Base-by-base conservation (phyloP, 192 early-diverging fungal genomes). In the Entomortierella chlamydospora region DNA sequence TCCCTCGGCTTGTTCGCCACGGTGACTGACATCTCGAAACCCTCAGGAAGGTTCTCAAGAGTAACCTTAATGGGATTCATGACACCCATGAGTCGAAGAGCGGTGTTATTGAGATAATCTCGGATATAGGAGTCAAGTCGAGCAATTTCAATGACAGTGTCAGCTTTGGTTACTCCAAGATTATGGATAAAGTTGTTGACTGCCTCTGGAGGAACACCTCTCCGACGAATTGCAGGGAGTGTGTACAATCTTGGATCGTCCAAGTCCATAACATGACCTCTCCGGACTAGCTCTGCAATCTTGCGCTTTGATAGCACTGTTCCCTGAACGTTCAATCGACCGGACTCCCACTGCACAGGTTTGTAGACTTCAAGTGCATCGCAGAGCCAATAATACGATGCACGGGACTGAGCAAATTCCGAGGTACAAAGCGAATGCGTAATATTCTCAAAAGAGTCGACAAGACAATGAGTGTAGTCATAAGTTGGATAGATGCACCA, bases 401-500 rank as follows among this genome's bases (percentile, higher is more conserved):
- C 90, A 64, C 98, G 93, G 23, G 96, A 95, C 79, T 92, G 92
- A 49, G 77, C 88, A 82, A 99, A 99, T 85, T 99, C 98, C 37
- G 91, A 85, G 1, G 98, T 99, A 87, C 98, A 99, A 58, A 99
- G 89, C 31, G 97, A 99, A 81, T 99, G 98, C 7, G 97, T 97
- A 61, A 99, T 99, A 87, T 99, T 98, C 81, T 99, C 98, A 71
- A 99, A 93, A 20, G 98, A 99, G 83, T 99, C 98, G 65, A 93
- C 94, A n/a, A 99, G 87, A 73, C 98, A 99, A 81, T 99, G 98
- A 4, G 97, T 97, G 80, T 92, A 99, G 82, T 99, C 98, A 74
- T 99, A 99, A 10, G 97, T 99, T 53, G 97, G 98, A 81, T 99
- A 99, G 81, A 99, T 95, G 72, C 97, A 95, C 98, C 98, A 99